Percentiles rank a stretch among this genome's conserved stretches.
phyloP scores from a whole-genome alignment of 2,329 filamentous ascomycete species.

The Cryphonectria japonica region DNA sequence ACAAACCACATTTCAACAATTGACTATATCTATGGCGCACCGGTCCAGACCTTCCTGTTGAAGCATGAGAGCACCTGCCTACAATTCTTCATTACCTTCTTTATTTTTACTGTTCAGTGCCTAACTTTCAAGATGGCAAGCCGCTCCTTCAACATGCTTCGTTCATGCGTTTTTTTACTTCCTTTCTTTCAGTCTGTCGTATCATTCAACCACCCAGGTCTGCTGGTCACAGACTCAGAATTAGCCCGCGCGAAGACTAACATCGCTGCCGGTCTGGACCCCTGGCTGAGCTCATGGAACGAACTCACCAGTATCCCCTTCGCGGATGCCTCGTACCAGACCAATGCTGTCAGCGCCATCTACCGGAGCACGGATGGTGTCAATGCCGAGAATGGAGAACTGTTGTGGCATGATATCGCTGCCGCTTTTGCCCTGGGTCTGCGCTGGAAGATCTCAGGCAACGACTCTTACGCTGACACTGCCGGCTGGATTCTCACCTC shows the following conservation, averaged over 20 bases:
- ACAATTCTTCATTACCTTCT: not conserved
- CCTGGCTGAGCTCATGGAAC: slow-evolving; percentile 23
- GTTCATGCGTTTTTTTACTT: not conserved
- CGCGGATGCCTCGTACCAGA: slow-evolving; percentile 18
- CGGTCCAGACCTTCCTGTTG: not conserved
- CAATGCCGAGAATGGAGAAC: slow-evolving; percentile 7
- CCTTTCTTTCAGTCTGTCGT: not conserved
- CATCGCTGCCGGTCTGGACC: slow-evolving; percentile 12
- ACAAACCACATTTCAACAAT: not conserved
- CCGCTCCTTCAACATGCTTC: not conserved
- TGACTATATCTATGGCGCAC: not conserved
- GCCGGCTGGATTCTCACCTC: slow-evolving; percentile 43
- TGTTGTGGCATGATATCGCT: slow-evolving; percentile 22
- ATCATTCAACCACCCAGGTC: slow-evolving; percentile 23
- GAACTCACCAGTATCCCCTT: slow-evolving; percentile 7
- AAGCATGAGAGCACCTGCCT: not conserved
- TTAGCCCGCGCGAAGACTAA: slow-evolving; percentile 19
- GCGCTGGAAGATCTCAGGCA: slow-evolving; percentile 45
- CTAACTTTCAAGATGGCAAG: not conserved
- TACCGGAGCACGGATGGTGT: slow-evolving; percentile 19
- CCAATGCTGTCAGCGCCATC: slow-evolving; percentile 10
- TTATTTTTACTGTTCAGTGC: not conserved
- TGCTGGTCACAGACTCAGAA: slow-evolving; percentile 21
- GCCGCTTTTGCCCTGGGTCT: slow-evolving; percentile 36
- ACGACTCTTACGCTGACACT: slow-evolving; percentile 42